A percentile compares a stretch with the other conserved stretches of the same genome.
These are phyloP conservation scores for Rhodotorula sp. DNA, from an alignment of 1,284 basidiomycete genomes.

Conservation along the genomic window DNA sequence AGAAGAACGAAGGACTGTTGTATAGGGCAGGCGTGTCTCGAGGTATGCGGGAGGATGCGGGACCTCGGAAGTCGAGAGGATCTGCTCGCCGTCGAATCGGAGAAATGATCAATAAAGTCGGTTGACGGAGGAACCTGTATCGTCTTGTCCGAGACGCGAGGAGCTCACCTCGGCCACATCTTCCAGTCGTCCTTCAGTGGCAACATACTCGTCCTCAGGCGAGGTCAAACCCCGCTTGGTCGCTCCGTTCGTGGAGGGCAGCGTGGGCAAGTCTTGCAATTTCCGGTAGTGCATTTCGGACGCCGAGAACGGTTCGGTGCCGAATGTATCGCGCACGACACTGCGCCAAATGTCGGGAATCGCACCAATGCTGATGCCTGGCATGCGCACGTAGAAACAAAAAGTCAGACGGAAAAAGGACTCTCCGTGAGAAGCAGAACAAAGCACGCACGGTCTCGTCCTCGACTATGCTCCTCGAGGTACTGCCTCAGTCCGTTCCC, in stretches of 20 bases:
- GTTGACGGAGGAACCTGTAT: background rate
- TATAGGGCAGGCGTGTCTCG: constrained; percentile 12
- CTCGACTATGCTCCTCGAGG: background rate
- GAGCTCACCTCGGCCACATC: constrained; percentile 1
- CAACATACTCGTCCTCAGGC: background rate
- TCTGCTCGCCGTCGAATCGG: constrained; percentile 1
- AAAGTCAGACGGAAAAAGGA: background rate
- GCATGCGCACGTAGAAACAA: too few relatives aligned
- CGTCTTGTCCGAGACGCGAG: background rate
- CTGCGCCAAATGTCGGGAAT: constrained; percentile 13
- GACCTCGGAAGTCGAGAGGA: constrained; percentile 28
- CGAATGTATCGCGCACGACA: constrained; percentile 2
- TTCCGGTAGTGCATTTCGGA: constrained; percentile 14
- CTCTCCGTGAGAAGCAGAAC: background rate
- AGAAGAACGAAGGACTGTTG: constrained; percentile 6
- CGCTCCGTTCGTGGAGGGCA: background rate
- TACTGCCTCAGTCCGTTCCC: background rate
- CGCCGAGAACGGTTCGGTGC: constrained; percentile 5
- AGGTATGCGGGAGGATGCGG: constrained; percentile 22
- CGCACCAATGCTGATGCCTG: constrained; percentile 27
- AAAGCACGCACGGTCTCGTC: constrained; percentile 7
- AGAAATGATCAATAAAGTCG: too few relatives aligned
- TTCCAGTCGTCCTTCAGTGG: constrained; percentile 1
- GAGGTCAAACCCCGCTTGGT: background rate
- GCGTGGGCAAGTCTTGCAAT: background rate